phyloP scores from a whole-genome alignment of 345 rosid species.

The Hibiscus tridactylites region DNA sequence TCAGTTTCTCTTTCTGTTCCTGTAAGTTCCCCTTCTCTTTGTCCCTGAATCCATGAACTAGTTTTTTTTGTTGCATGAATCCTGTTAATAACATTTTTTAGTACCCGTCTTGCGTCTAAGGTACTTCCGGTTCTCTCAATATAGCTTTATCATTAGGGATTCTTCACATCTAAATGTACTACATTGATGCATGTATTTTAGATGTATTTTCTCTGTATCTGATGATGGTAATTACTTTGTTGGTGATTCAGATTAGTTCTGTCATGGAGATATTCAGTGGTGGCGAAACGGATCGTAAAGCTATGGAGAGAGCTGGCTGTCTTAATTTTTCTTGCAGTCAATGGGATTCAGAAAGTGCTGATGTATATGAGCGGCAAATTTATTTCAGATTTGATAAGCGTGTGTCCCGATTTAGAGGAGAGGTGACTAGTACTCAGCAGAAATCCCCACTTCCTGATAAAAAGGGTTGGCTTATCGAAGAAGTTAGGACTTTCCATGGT shows the following conservation, averaged over 20 bases:
- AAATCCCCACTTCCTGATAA: slow-evolving; percentile 50
- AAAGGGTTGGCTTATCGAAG: slow-evolving; percentile 81
- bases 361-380: slow-evolving; percentile 71
- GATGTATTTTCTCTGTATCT: background rate
- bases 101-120: background rate
- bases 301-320: slow-evolving; percentile 85
- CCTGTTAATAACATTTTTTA: background rate
- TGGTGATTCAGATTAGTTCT: slow-evolving; percentile 45
- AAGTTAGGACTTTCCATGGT: slow-evolving; percentile 87
- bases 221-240: slow-evolving; percentile 6
- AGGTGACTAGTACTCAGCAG: slow-evolving; percentile 91
- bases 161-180: background rate
- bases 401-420: slow-evolving; percentile 72
- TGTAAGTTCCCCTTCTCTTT: slow-evolving; percentile 39
- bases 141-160: background rate
- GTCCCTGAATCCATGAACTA: background rate
- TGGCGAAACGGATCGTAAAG: slow-evolving; percentile 67
- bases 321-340: slow-evolving; percentile 71
- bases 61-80: background rate
- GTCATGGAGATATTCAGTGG: slow-evolving; percentile 71
- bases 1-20: slow-evolving; percentile 52
- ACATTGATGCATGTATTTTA: background rate
- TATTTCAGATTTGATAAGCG: slow-evolving; percentile 68
- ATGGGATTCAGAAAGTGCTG: slow-evolving; percentile 84
- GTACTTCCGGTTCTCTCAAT: slow-evolving; percentile 5